Evolutionary conservation across 164 flowering plant genomes (phyloP), one percentile per base, ranked within the genome.

Genomic region (Vitis riparia): DNA sequence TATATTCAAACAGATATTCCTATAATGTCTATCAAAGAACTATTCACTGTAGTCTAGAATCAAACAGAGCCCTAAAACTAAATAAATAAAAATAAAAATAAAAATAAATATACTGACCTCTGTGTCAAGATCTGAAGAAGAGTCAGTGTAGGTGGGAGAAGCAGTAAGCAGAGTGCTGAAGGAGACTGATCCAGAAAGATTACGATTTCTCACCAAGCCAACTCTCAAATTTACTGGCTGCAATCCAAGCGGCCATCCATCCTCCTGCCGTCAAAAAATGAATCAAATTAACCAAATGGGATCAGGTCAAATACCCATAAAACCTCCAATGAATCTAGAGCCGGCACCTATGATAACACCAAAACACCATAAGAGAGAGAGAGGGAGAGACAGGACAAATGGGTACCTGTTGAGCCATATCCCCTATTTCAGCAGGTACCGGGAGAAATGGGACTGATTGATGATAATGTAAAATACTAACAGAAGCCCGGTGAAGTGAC

Each of bases 111-210:
- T 16, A 32, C 55, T 62, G 57, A 83, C 86, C 84, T 78, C 73
- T 3, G 84, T 76, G 60, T 83, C 86, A 66, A 78, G 74, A 83
- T 83, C 86, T 11, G 84, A 69, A 51, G 87, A 79, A 62, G 80
- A 83, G 65, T 23, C 68, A 16, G 73, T 55, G 17, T 78, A 71
- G 44, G 52, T 69, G 23, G 76, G 76, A 69, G 87, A 81, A 23
- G 53, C 77, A 67, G 83, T 79, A 73, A 83, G 78, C 55, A 81
- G 12, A 69, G 84, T 81, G 70, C 61, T 81, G 76, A 73, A 79
- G 30, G 86, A 83, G 27, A 76, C 58, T 2, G 84, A 79, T 8
- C 80, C 81, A 32, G 70, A 62, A 12, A 37, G 30, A 53, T 76
- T 69, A 17, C 69, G 63, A 37, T 70, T 74, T 30, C 80, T 78